Evolutionary conservation across 352 stramenopile species (phyloP).

Genomic region (Phytophthora hibernalis): DNA sequence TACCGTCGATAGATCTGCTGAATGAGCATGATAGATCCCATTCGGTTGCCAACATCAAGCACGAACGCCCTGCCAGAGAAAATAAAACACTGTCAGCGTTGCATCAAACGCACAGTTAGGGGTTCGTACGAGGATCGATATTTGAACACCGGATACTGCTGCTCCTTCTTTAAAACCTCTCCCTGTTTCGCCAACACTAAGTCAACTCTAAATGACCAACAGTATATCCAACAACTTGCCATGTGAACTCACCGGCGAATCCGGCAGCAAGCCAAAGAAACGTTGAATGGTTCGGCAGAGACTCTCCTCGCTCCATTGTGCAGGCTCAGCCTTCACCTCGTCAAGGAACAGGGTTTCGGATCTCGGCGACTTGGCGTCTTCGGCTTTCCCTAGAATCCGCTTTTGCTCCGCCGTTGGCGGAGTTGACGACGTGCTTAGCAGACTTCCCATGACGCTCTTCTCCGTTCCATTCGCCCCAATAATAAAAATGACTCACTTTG

Average conservation of each 20-base stretch:
- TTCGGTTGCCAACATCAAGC: constrained; percentile 26
- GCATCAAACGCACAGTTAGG: background rate
- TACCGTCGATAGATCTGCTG: constrained; percentile 57
- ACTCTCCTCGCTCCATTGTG: constrained; percentile 60
- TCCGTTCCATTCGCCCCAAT: background rate
- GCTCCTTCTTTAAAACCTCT: constrained; percentile 51
- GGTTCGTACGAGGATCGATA: constrained; percentile 35
- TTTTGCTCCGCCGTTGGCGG: constrained; percentile 17
- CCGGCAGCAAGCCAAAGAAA: constrained; percentile 60
- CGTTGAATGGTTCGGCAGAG: constrained; percentile 63
- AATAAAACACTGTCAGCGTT: background rate
- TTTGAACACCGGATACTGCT: constrained; percentile 45
- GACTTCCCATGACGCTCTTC: constrained; percentile 30
- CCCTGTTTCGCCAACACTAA: constrained; percentile 18
- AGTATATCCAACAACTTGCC: background rate
- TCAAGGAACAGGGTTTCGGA: constrained; percentile 52
- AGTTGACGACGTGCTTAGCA: constrained; percentile 13
- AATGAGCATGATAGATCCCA: constrained; percentile 28
- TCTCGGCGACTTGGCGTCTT: background rate
- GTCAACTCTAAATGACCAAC: background rate
- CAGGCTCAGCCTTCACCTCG: constrained; percentile 54
- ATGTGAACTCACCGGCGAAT: constrained; percentile 58
- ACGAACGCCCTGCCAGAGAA: constrained; percentile 22
- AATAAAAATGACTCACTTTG: too few species aligned
- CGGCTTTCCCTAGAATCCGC: constrained; percentile 7